Evolutionary conservation across 768 basidiomycete genomes (phyloP).

Genomic region (Sporobolomyces phaffii): DNA sequence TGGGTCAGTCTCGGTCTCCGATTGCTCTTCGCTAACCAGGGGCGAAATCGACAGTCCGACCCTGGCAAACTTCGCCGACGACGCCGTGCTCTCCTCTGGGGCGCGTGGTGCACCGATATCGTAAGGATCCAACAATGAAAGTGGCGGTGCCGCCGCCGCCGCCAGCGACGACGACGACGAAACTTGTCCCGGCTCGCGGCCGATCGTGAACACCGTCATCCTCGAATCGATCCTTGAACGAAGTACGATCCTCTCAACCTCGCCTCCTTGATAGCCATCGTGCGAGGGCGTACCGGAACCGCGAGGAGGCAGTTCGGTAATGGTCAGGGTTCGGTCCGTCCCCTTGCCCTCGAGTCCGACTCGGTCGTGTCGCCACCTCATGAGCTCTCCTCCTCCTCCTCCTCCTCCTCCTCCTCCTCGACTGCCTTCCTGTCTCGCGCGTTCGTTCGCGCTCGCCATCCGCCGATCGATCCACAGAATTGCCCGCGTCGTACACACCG

Average conservation of each 20-base stretch:
- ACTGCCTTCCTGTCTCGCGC: too few relatives aligned
- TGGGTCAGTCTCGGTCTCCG: not conserved
- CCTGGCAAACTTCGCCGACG: not conserved
- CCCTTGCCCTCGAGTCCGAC: slow-evolving; percentile 23
- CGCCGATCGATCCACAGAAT: slow-evolving; percentile 27
- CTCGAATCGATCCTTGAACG: not conserved
- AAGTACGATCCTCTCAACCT: slow-evolving; percentile 17
- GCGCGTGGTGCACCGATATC: not conserved
- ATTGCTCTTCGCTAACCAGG: not conserved
- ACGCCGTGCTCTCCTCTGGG: not conserved
- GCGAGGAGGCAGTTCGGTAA: slow-evolving; percentile 3
- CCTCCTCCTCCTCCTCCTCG: too few relatives aligned
- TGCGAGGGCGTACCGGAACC: not conserved
- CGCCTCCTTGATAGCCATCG: not conserved
- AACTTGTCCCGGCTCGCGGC: not conserved
- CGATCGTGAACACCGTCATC: slow-evolving; percentile 10
- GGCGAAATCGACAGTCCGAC: not conserved
- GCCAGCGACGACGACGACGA: too few relatives aligned
- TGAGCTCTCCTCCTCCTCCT: slow-evolving; percentile 2
- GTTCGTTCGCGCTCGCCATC: too few relatives aligned
- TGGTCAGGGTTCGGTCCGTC: slow-evolving; percentile 9
- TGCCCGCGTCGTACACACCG: slow-evolving; percentile 30
- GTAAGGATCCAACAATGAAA: slow-evolving; percentile 24
- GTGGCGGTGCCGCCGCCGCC: too few relatives aligned
- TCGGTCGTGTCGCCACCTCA: slow-evolving; percentile 22